Evolutionary conservation across 176 grass and related monocot species (phyloP).

Genomic region (Oryza rufipogon): DNA sequence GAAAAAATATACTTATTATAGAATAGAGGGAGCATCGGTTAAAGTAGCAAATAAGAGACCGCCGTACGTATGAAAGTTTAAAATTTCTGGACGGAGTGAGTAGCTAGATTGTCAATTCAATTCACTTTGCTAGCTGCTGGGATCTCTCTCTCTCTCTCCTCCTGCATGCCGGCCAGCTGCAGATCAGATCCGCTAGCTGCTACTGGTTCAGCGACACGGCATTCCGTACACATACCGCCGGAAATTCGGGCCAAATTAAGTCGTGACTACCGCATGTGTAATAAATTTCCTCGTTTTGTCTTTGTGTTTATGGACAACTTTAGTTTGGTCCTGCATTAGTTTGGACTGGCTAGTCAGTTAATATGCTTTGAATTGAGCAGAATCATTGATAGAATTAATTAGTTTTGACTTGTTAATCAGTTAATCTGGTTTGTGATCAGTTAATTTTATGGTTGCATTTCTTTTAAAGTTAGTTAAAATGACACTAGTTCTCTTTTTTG

Average conservation of each 20-base stretch:
- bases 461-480: no score
- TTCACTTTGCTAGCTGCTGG: not conserved
- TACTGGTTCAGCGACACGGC: not conserved
- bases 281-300: not conserved
- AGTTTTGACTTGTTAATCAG: not conserved
- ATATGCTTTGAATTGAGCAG: not conserved
- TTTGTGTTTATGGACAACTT: not conserved
- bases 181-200: not conserved
- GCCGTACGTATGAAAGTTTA: no score
- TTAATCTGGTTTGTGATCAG: not conserved
- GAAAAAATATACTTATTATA: no score
- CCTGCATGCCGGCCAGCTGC: no score
- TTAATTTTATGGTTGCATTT: no score
- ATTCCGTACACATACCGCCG: not conserved
- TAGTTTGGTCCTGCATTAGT: not conserved
- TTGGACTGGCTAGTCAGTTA: not conserved
- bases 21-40: no score
- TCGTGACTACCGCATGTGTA: not conserved
- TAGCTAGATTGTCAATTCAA: no score
- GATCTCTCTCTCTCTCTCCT: not conserved
- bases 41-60: no score
- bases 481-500: no score
- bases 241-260: no score
- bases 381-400: not conserved
- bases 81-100: no score